phyloP scores from a whole-genome alignment of 805 yeast species.

The Myxozyma geophila region DNA sequence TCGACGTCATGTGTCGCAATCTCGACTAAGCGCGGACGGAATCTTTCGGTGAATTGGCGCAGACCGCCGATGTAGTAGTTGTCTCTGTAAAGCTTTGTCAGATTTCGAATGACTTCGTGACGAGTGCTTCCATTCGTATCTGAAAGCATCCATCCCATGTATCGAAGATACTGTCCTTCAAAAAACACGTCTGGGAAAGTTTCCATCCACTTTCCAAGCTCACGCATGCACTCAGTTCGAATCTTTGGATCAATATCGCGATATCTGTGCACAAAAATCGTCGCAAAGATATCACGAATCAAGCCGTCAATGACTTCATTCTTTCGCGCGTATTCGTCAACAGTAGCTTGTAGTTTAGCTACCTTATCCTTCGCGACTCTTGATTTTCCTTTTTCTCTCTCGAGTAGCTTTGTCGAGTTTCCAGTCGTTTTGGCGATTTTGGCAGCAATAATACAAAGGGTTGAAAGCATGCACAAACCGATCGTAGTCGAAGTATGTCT shows the following conservation, averaged over 20 bases:
- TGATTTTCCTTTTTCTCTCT: conserved; percentile 45
- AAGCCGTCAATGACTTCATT: conserved; percentile 59
- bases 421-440: conserved; percentile 47
- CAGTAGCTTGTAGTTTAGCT: conserved; percentile 48
- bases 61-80: conserved; percentile 61
- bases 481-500: conserved; percentile 68
- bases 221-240: conserved; percentile 67
- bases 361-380: conserved; percentile 42
- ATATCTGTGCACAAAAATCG: conserved; percentile 74
- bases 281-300: conserved; percentile 66
- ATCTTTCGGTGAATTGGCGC: conserved; percentile 77
- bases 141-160: conserved; percentile 84
- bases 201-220: conserved; percentile 74
- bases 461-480: conserved; percentile 63
- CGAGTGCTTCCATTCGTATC: conserved; percentile 68
- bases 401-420: conserved; percentile 48
- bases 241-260: conserved; percentile 77
- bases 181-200: conserved; percentile 70
- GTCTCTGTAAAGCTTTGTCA: conserved; percentile 56
- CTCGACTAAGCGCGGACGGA: conserved; percentile 65
- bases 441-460: conserved; percentile 57
- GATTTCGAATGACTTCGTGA: conserved; percentile 61
- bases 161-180: conserved; percentile 70
- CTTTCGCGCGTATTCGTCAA: conserved; percentile 56
- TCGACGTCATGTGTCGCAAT: conserved; percentile 65